Percentiles rank a stretch among this genome's conserved stretches.
Evolutionary conservation across 768 basidiomycete species (phyloP).

Genomic region (Ramaria rubella): DNA sequence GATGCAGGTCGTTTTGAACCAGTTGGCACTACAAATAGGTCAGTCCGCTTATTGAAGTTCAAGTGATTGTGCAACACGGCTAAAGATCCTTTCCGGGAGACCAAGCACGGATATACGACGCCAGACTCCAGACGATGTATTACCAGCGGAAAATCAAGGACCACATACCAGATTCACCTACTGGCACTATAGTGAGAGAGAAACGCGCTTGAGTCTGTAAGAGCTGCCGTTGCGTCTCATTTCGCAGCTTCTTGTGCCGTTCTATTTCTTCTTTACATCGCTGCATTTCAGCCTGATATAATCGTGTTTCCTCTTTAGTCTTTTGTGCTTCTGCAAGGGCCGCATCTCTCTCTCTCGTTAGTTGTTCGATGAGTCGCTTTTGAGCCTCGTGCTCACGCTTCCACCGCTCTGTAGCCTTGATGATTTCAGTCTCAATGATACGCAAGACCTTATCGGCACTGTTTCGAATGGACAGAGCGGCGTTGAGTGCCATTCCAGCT

Average conservation of each 20-base stretch:
- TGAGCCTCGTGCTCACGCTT: neutral
- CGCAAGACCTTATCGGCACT: neutral
- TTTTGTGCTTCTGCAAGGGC: neutral
- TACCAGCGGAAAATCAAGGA: too few relatives aligned
- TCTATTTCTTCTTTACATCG: neutral
- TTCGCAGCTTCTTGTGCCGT: neutral
- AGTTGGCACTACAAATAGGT: neutral
- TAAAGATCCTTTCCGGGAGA: neutral
- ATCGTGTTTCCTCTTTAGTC: neutral
- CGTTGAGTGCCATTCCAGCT: conserved; percentile 4
- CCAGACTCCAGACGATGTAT: too few relatives aligned
- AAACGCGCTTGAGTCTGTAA: neutral
- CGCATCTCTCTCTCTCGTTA: neutral
- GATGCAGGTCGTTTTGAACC: neutral
- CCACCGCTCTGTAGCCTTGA: neutral
- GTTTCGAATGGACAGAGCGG: neutral
- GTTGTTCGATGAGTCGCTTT: conserved; percentile 1
- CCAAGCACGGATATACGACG: too few relatives aligned
- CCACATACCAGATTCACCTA: conserved; percentile 1
- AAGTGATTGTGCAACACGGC: neutral
- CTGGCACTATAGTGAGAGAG: conserved; percentile 8
- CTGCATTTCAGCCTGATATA: neutral
- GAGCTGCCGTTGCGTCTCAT: neutral
- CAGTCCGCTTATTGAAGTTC: neutral
- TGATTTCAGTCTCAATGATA: neutral